phyloP scores from a whole-genome alignment of 169 alveolate species.

The Plasmodium blacklocki region DNA sequence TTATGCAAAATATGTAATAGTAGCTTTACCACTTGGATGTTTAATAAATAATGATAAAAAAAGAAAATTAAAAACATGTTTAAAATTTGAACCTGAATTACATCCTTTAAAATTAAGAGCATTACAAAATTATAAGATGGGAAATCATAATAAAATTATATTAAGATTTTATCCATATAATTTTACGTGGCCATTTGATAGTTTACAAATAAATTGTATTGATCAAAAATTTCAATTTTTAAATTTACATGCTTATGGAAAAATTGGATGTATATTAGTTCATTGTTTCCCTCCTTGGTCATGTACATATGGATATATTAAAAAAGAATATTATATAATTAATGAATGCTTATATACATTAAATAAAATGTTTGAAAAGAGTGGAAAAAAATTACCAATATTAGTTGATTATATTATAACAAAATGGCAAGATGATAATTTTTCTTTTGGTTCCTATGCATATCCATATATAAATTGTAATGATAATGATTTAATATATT shows the following conservation, averaged over 20 bases:
- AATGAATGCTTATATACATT: constrained; percentile 81
- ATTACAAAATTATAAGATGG: constrained; percentile 82
- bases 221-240: constrained; percentile 85
- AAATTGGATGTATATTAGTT: constrained; percentile 83
- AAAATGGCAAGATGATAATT: constrained; percentile 83
- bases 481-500: constrained; percentile 85
- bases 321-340: constrained; percentile 77
- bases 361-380: constrained; percentile 76
- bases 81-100: constrained; percentile 79
- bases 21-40: constrained; percentile 69
- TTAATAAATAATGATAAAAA: constrained; percentile 70
- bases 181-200: constrained; percentile 81
- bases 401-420: constrained; percentile 83
- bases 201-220: constrained; percentile 82
- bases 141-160: constrained; percentile 85
- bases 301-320: constrained; percentile 73
- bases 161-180: constrained; percentile 79
- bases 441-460: constrained; percentile 84
- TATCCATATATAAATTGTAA: constrained; percentile 81
- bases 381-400: constrained; percentile 75
- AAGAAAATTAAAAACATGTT: constrained; percentile 5
- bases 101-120: constrained; percentile 79
- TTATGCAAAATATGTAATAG: constrained; percentile 71
- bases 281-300: constrained; percentile 87
- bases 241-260: constrained; percentile 84